phyloP scores from a whole-genome alignment of 345 rosid genomes.

The Salix suchowensis region DNA sequence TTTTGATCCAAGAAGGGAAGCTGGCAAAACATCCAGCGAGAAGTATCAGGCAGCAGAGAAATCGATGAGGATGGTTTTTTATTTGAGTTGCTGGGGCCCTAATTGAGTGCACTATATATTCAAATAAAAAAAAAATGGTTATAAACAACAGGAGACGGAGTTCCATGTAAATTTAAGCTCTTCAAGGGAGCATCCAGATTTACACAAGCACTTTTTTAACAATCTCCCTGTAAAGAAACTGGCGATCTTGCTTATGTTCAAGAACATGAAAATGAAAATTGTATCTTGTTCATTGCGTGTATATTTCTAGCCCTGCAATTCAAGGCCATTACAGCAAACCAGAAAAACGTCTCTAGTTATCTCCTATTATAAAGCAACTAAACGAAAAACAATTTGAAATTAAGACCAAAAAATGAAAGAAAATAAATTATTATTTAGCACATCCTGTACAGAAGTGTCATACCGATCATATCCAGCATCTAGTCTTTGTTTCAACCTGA shows the following conservation, averaged over 20 bases:
- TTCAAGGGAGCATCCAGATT: neutral
- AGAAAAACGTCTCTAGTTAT: neutral
- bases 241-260: neutral
- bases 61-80: conserved; percentile 18
- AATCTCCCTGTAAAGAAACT: neutral
- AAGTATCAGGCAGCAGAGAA: conserved; percentile 12
- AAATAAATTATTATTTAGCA: too few relatives aligned
- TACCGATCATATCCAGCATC: too few relatives aligned
- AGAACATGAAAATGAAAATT: neutral
- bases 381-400: too few relatives aligned
- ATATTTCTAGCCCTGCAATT: neutral
- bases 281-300: neutral
- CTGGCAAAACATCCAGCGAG: neutral
- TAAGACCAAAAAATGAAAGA: too few relatives aligned
- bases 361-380: too few relatives aligned
- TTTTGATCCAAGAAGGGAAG: neutral
- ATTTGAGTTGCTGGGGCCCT: conserved; percentile 31
- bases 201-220: neutral
- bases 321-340: neutral
- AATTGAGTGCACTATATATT: neutral
- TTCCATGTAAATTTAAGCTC: neutral
- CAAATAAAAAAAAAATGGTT: neutral
- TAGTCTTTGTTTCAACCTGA: too few relatives aligned
- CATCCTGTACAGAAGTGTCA: too few relatives aligned
- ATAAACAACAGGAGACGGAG: neutral